These are phyloP conservation scores for Jaltomata sinuosa DNA, from an alignment of 257 asterid genomes.

Conservation along the genomic window DNA sequence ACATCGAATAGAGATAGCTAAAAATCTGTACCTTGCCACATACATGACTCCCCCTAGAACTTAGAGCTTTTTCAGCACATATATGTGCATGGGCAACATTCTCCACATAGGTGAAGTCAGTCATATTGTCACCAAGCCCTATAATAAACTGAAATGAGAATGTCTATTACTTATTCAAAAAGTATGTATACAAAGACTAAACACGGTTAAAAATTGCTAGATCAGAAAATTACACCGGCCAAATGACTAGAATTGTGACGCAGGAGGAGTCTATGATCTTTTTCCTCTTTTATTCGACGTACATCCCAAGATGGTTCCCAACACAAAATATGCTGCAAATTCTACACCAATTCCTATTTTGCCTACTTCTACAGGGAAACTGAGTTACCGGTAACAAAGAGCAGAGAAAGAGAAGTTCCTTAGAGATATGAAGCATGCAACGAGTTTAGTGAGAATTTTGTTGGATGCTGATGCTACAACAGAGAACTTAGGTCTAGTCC, in stretches of 20 bases:
- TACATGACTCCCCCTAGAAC: slow-evolving; percentile 37
- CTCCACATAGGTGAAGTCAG: slow-evolving; percentile 84
- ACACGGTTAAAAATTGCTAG: slow-evolving; percentile 9
- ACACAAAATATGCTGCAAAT: background rate
- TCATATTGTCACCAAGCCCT: slow-evolving; percentile 60
- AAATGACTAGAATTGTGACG: background rate
- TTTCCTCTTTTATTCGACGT: background rate
- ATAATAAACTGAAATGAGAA: slow-evolving; percentile 96
- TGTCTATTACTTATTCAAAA: slow-evolving; percentile 71
- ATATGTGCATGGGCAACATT: slow-evolving; percentile 87
- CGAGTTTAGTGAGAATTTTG: background rate
- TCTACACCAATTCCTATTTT: background rate
- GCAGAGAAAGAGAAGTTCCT: background rate
- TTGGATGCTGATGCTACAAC: background rate
- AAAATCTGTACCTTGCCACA: slow-evolving; percentile 61
- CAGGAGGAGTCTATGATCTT: background rate
- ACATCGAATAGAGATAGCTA: slow-evolving; percentile 5
- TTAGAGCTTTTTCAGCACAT: slow-evolving; percentile 76
- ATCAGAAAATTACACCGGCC: slow-evolving; percentile 2
- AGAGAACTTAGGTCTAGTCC: background rate
- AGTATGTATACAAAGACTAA: background rate
- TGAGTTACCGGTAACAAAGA: background rate
- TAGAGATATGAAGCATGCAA: background rate
- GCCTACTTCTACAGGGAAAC: background rate
- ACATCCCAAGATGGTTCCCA: background rate